Base-by-base conservation (phyloP, 2,329 filamentous ascomycete genomes). In the Fusarium liriodendri region DNA sequence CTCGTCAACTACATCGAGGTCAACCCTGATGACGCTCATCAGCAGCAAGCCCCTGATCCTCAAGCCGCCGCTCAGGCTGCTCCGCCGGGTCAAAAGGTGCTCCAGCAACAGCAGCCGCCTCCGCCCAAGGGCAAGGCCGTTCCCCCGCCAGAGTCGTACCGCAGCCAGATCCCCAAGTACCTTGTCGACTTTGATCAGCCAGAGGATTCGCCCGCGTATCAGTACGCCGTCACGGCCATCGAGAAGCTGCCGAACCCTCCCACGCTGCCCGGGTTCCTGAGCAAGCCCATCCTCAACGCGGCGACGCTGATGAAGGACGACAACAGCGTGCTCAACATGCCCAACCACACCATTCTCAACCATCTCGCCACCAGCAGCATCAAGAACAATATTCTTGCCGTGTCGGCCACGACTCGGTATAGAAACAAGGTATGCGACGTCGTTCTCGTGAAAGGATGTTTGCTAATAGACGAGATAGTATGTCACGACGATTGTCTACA, bases 1-100 rank as follows among this genome's bases (percentile, higher is more conserved):
- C 88, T 99, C 20, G 96, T 99, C 83, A 99, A 99, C 84, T 99
- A 98, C 82, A 94, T 99, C 79, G 97, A 99, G 85, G 94, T 98
- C 71, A 94, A 89, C 78, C 91, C 94, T 38, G 92, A 95, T 65
- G 93, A 95, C 79, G 83, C 92, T 33, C 73, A 77, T 25, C 74
- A 82, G 57, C 71, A 76, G 33, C 77, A 76, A 27, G 66, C 79
- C 83, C 18, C 74, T 81, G 18, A 83, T 66, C 10, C 68, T 13
- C 64, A 69, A 11, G 50, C 69, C 20, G 63, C 76, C 20, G 40
- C 62, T 16, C 65, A 70, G 37, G 35, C 32, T 35, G 11, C 74
- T 11, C 25, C 27, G n/a, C 27, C 57, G 5, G 22, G 22, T 25
- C 42, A 70, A 40, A 35, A 59, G 50, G 37, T 25, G 32, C 32